Evolutionary conservation across 2,329 filamentous ascomycete genomes (phyloP).

Genomic region (Blastomyces gilchristii): DNA sequence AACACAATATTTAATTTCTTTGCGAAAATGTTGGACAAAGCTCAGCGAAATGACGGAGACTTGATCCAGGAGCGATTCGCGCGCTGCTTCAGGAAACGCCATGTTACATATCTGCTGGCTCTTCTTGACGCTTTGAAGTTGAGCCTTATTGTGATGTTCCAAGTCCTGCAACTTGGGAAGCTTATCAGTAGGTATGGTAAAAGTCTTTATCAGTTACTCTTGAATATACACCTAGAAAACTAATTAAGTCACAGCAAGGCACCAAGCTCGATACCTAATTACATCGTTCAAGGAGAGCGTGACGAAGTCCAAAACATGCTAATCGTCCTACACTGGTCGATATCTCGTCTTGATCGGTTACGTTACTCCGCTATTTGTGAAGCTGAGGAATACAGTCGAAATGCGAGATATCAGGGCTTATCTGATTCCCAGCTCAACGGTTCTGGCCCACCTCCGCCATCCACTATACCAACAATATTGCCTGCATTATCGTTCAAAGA

Average conservation of each 20-base stretch:
- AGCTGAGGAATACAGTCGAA: slow-evolving; percentile 20
- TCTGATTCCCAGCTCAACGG: slow-evolving; percentile 11
- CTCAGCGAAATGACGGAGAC: slow-evolving; percentile 22
- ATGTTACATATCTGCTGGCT: slow-evolving; percentile 34
- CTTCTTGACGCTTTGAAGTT: slow-evolving; percentile 34
- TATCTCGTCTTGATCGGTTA: slow-evolving; percentile 29
- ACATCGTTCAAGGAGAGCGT: slow-evolving; percentile 31
- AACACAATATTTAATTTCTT: slow-evolving; percentile 34
- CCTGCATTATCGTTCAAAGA: slow-evolving; percentile 26
- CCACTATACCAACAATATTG: slow-evolving; percentile 20
- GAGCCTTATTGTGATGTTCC: slow-evolving; percentile 31
- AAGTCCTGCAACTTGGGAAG: slow-evolving; percentile 31
- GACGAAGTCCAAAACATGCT: slow-evolving; percentile 36
- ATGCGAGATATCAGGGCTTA: slow-evolving; percentile 16
- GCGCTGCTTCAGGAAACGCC: slow-evolving; percentile 34
- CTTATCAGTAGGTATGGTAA: slow-evolving; percentile 20
- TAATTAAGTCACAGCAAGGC: slow-evolving; percentile 14
- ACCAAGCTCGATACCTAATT: slow-evolving; percentile 18
- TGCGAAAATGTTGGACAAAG: slow-evolving; percentile 32
- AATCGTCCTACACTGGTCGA: slow-evolving; percentile 35
- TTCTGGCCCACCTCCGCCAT: slow-evolving; percentile 11
- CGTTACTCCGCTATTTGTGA: slow-evolving; percentile 31
- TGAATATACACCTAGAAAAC: not conserved
- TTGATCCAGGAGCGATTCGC: slow-evolving; percentile 29
- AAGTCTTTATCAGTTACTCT: not conserved